Conservation (phyloP, 2,329 filamentous ascomycete genomes). For the Elsinoe perseae region DNA sequence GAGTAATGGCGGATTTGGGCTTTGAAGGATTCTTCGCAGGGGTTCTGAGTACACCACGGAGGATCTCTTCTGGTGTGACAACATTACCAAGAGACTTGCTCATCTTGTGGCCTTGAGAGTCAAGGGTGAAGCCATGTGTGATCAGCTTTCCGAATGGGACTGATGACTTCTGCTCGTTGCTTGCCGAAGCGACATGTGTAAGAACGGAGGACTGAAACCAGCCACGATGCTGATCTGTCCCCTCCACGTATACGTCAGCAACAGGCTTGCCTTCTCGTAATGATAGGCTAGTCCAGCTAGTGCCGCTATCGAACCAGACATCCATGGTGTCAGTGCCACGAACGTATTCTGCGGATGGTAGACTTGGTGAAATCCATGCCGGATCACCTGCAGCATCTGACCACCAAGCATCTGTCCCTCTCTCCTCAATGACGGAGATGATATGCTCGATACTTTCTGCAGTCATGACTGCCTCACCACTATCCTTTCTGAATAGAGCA, state of each 20-base stretch:
- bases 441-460: conserved; percentile 76
- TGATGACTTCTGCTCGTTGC: conserved; percentile 30
- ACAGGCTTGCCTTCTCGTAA: conserved; percentile 34
- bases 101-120: conserved; percentile 91
- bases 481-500: conserved; percentile 65
- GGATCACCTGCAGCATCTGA: conserved; percentile 67
- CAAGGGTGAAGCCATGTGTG: conserved; percentile 91
- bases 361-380: conserved; percentile 63
- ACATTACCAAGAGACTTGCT: conserved; percentile 93
- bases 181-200: conserved; percentile 66
- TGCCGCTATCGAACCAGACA: conserved; percentile 98
- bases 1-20: not conserved
- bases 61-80: conserved; percentile 72
- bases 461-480: conserved; percentile 62
- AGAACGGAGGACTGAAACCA: conserved; percentile 98
- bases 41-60: conserved; percentile 71
- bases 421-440: conserved; percentile 64
- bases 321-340: conserved; percentile 96
- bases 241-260: conserved; percentile 88
- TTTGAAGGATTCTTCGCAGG: conserved; percentile 47
- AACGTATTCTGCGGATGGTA: conserved; percentile 52
- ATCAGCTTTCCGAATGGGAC: conserved; percentile 84
- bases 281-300: conserved; percentile 65
- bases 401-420: conserved; percentile 92
- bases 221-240: conserved; percentile 89